Evolutionary conservation across 1,139 yeast genomes (phyloP).

Genomic region (Protomyces lactucae-debilis): DNA sequence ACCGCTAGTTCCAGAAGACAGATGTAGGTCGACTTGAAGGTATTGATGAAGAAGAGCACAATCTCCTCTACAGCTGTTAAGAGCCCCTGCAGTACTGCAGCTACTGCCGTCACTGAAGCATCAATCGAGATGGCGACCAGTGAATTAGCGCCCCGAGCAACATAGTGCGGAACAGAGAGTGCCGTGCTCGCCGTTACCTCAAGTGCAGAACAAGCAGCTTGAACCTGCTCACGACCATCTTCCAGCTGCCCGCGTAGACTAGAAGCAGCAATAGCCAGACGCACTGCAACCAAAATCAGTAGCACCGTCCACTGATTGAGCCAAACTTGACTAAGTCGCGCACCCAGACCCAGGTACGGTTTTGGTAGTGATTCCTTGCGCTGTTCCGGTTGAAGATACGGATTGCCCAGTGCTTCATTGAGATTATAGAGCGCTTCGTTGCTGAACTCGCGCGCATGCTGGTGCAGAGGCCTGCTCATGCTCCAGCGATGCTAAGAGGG

Average conservation of each 20-base stretch:
- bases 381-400: neutral
- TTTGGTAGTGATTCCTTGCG: neutral
- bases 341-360: conserved; percentile 39
- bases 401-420: neutral
- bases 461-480: neutral
- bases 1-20: conserved; percentile 73
- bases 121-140: conserved; percentile 49
- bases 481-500: neutral
- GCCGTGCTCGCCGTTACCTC: conserved; percentile 47
- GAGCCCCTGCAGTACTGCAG: conserved; percentile 44
- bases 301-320: conserved; percentile 38
- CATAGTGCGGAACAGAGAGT: conserved; percentile 52
- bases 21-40: conserved; percentile 77
- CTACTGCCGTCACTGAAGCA: conserved; percentile 47
- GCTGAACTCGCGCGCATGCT: neutral
- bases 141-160: conserved; percentile 52
- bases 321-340: conserved; percentile 40
- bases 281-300: conserved; percentile 38
- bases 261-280: conserved; percentile 37
- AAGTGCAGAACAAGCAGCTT: conserved; percentile 45
- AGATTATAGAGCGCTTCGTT: neutral
- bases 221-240: conserved; percentile 35
- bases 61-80: conserved; percentile 57
- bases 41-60: conserved; percentile 59
- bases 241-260: conserved; percentile 35